Evolutionary conservation across 306 rosid genomes (phyloP).

Genomic region (Prunus mira): DNA sequence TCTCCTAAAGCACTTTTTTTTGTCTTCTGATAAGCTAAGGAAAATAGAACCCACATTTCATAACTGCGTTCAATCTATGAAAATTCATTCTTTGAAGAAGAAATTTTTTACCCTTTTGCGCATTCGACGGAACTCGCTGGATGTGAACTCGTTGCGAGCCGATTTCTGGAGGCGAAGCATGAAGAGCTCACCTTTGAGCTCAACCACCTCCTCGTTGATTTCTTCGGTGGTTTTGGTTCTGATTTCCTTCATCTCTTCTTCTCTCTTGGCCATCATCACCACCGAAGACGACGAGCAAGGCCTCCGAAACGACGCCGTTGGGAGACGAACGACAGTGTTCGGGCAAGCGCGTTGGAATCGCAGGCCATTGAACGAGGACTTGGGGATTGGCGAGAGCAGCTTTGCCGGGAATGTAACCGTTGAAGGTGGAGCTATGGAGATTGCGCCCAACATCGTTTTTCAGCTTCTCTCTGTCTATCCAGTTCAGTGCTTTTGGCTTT

Average conservation of each 20-base stretch:
- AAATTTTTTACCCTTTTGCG: constrained; percentile 64
- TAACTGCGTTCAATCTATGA: not conserved
- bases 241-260: constrained; percentile 69
- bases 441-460: constrained; percentile 40
- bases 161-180: constrained; percentile 92
- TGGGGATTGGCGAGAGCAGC: constrained; percentile 23
- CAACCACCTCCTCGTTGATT: constrained; percentile 77
- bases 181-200: constrained; percentile 87
- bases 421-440: constrained; percentile 42
- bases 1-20: not conserved
- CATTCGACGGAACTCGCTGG: constrained; percentile 84
- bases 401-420: constrained; percentile 30
- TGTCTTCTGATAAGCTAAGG: not conserved
- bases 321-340: constrained; percentile 25
- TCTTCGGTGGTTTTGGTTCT: constrained; percentile 59
- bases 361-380: constrained; percentile 45
- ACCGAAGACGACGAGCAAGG: constrained; percentile 29
- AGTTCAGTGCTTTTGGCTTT: not conserved
- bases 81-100: not conserved
- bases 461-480: not conserved
- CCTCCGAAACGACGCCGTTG: constrained; percentile 18
- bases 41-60: not conserved
- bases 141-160: constrained; percentile 68
- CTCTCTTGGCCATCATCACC: constrained; percentile 87
- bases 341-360: constrained; percentile 34